These are phyloP conservation scores for Cystofilobasidium capitatum DNA, from an alignment of 768 basidiomycete genomes.

Conservation along the genomic window DNA sequence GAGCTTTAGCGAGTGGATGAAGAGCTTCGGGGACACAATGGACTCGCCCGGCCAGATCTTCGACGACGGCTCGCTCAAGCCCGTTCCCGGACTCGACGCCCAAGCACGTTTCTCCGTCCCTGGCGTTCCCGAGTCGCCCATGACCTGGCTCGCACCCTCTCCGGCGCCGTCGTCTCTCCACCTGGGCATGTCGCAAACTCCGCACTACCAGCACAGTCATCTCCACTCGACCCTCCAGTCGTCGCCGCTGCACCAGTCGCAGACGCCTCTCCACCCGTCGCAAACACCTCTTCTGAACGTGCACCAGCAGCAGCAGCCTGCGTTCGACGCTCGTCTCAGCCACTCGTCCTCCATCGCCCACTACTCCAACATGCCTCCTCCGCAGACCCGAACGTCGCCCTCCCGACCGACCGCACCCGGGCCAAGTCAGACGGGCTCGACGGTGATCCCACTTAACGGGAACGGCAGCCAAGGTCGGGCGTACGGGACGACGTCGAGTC, in stretches of 20 bases:
- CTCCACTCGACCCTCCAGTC: not conserved
- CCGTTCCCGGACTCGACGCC: not conserved
- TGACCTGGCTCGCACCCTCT: not conserved
- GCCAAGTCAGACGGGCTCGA: not conserved
- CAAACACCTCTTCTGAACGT: not conserved
- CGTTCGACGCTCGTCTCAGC: not conserved
- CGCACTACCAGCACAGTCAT: not conserved
- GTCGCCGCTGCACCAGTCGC: conserved; percentile 4
- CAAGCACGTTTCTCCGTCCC: not conserved
- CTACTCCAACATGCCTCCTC: not conserved
- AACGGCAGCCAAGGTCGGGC: not conserved
- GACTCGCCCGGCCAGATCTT: conserved; percentile 6
- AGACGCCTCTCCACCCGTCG: not conserved
- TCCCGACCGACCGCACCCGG: not conserved
- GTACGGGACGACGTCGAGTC: not conserved
- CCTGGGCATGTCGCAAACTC: conserved; percentile 5
- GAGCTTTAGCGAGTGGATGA: conserved; percentile 20
- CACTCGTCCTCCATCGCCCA: not conserved
- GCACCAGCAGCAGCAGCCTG: not conserved
- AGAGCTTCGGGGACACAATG: conserved; percentile 8
- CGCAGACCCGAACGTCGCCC: not conserved
- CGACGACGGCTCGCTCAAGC: not conserved
- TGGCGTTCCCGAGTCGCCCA: not conserved
- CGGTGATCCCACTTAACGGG: not conserved
- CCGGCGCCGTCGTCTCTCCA: not conserved